phyloP scores from a whole-genome alignment of 306 rosid genomes.

The Pachyrhizus erosus region DNA sequence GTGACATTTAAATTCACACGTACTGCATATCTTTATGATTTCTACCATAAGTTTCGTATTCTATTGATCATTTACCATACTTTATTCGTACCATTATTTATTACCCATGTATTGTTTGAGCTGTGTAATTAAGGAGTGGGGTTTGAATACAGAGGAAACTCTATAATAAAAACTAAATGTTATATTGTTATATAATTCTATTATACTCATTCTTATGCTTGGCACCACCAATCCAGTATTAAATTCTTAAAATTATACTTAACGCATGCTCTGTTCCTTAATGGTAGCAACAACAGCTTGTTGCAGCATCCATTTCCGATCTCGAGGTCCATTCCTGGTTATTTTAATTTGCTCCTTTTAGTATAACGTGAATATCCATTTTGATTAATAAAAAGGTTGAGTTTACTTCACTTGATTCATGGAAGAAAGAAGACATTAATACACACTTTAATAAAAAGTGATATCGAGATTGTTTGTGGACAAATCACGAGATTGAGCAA shows the following conservation, averaged over 20 bases:
- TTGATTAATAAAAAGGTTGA: background rate
- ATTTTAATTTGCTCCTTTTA: conserved; percentile 3
- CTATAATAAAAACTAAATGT: background rate
- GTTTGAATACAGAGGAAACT: too few relatives aligned
- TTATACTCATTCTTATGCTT: background rate
- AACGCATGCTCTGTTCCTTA: conserved; percentile 2
- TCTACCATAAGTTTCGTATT: background rate
- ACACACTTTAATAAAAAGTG: background rate
- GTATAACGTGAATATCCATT: background rate
- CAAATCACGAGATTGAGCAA: background rate
- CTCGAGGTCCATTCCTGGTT: conserved; percentile 18
- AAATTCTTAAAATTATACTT: background rate
- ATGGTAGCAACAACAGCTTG: conserved; percentile 7
- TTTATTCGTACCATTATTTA: background rate
- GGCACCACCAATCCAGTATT: background rate
- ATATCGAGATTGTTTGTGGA: background rate
- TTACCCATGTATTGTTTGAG: conserved; percentile 14
- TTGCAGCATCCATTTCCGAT: conserved; percentile 13
- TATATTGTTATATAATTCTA: background rate
- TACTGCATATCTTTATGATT: background rate
- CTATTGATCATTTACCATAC: background rate
- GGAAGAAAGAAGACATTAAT: background rate
- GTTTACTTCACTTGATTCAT: background rate
- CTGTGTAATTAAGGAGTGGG: conserved; percentile 11
- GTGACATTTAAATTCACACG: conserved; percentile 58